Evolutionary conservation across 1,284 basidiomycete genomes (phyloP).

Genomic region (Rhodotorula sp.): DNA sequence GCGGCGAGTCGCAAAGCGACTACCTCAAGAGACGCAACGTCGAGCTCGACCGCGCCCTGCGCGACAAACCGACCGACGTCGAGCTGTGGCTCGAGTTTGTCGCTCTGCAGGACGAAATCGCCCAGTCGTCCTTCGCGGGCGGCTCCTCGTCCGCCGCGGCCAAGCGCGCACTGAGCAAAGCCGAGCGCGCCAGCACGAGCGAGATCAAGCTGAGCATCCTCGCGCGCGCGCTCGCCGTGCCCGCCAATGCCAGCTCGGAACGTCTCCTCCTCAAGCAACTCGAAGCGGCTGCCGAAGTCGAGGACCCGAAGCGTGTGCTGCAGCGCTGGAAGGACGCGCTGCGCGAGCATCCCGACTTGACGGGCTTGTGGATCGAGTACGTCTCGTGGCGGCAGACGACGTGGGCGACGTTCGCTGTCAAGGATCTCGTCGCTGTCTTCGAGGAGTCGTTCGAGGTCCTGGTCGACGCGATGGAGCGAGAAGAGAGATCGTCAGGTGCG

Average conservation of each 20-base stretch:
- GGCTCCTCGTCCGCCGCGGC: constrained; percentile 58
- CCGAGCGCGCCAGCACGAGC: constrained; percentile 52
- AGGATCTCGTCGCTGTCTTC: constrained; percentile 40
- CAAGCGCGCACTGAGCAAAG: constrained; percentile 61
- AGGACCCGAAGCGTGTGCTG: constrained; percentile 55
- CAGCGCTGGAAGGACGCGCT: constrained; percentile 71
- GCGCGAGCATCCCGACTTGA: constrained; percentile 28
- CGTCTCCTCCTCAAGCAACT: constrained; percentile 65
- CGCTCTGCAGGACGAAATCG: constrained; percentile 46
- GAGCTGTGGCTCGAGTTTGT: constrained; percentile 68
- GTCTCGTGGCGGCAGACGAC: constrained; percentile 42
- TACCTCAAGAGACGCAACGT: constrained; percentile 63
- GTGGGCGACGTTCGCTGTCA: constrained; percentile 40
- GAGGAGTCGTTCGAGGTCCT: constrained; percentile 39
- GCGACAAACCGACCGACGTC: constrained; percentile 58
- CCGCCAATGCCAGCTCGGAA: constrained; percentile 59
- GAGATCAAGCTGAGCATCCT: constrained; percentile 71
- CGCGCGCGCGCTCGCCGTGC: constrained; percentile 62
- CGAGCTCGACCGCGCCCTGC: constrained; percentile 61
- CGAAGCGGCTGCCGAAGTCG: constrained; percentile 65
- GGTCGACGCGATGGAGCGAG: constrained; percentile 53
- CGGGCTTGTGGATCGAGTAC: constrained; percentile 42
- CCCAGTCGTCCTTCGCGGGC: constrained; percentile 22
- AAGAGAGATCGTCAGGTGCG: constrained; percentile 38
- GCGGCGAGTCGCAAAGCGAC: constrained; percentile 53